phyloP scores from a whole-genome alignment of 2,329 filamentous ascomycete species.

The Exophiala sideris region DNA sequence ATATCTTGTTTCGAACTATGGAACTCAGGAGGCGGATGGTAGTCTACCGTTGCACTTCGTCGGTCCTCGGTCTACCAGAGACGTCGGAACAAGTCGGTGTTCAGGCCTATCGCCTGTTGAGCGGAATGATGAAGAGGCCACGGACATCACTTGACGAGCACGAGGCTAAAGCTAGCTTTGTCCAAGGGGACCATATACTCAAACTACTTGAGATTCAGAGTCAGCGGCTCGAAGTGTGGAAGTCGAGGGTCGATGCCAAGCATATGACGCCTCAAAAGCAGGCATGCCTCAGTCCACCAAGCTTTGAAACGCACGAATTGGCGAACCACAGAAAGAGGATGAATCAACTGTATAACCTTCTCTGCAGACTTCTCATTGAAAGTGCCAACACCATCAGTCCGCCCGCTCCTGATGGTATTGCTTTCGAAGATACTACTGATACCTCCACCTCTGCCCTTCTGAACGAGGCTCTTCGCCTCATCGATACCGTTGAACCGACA shows the following conservation, averaged over 20 bases:
- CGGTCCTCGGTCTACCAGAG: slow-evolving; percentile 3
- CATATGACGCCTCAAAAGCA: neutral
- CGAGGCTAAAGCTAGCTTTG: slow-evolving; percentile 17
- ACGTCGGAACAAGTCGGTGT: neutral
- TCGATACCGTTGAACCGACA: slow-evolving; percentile 1
- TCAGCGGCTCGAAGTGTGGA: slow-evolving; percentile 23
- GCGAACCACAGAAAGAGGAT: slow-evolving; percentile 5
- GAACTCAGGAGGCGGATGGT: slow-evolving; percentile 23
- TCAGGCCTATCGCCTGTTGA: neutral
- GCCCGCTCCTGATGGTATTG: neutral
- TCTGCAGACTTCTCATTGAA: slow-evolving; percentile 10
- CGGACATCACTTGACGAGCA: neutral
- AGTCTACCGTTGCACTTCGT: slow-evolving; percentile 22
- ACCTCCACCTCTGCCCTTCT: neutral
- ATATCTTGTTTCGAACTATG: slow-evolving; percentile 27
- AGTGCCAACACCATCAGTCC: neutral
- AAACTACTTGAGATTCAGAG: slow-evolving; percentile 22
- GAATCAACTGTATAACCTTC: slow-evolving; percentile 11
- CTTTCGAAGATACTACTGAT: neutral
- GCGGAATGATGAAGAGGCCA: neutral
- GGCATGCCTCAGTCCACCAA: neutral
- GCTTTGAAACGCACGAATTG: neutral
- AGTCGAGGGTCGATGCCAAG: slow-evolving; percentile 5
- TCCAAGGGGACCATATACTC: slow-evolving; percentile 19
- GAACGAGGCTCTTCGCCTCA: neutral